Evolutionary conservation across 2,329 filamentous ascomycete species (phyloP).

Genomic region (Aaosphaeria arxii): DNA sequence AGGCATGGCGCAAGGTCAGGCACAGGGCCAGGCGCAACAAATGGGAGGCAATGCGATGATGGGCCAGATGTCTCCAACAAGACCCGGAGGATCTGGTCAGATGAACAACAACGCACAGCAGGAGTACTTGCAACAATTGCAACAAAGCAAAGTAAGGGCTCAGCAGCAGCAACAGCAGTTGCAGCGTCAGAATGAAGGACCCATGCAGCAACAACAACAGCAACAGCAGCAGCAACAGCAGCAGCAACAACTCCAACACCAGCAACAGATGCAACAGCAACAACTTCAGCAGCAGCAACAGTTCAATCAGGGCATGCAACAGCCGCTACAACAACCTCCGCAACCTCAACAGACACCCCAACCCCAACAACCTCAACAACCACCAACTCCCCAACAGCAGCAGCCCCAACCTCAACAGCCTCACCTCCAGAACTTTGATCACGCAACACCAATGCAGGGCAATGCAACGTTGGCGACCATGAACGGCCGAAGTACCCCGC

Average conservation of each 20-base stretch:
- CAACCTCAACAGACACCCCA: constrained; percentile 37
- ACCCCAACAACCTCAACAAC: constrained; percentile 45
- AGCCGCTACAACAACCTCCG: constrained; percentile 34
- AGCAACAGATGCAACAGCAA: constrained; percentile 34
- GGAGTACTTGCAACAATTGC: constrained; percentile 44
- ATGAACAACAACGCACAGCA: constrained; percentile 49
- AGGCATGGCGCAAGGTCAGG: constrained; percentile 10
- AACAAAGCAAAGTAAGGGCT: constrained; percentile 35
- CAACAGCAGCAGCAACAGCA: constrained; percentile 49
- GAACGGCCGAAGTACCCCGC: constrained; percentile 49
- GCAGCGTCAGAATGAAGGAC: constrained; percentile 1
- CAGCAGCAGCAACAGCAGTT: constrained; percentile 19
- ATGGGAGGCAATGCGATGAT: constrained; percentile 18
- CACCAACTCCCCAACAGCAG: constrained; percentile 40
- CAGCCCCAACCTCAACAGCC: constrained; percentile 44
- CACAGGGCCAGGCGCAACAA: constrained; percentile 20
- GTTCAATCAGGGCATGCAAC: constrained; percentile 46
- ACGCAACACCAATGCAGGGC: constrained; percentile 44
- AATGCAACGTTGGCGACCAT: constrained; percentile 46
- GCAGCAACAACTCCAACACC: constrained; percentile 40
- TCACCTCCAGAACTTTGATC: constrained; percentile 40
- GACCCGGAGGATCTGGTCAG: constrained; percentile 24
- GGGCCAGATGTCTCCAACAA: constrained; percentile 35
- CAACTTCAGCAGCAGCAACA: constrained; percentile 48
- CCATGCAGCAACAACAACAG: constrained; percentile 14